Evolutionary conservation across 179 eudicot species (phyloP).

Genomic region (Camellia oleifera): DNA sequence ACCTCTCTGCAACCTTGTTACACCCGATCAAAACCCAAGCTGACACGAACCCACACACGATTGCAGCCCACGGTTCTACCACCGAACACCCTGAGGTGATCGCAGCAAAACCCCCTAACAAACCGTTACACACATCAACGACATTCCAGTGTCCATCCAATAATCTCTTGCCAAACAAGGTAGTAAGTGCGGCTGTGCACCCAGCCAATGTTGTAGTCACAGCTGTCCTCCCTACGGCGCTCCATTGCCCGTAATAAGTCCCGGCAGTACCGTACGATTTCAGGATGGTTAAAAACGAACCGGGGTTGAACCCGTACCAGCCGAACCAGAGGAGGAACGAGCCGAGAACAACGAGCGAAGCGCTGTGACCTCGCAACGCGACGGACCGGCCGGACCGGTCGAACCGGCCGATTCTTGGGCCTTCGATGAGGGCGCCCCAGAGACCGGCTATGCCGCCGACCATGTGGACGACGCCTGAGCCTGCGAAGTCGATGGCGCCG

Average conservation of each 20-base stretch:
- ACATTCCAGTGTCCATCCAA: constrained; percentile 36
- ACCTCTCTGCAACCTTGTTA: constrained; percentile 28
- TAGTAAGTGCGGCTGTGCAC: constrained; percentile 33
- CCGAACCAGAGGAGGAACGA: constrained; percentile 41
- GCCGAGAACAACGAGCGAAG: constrained; percentile 33
- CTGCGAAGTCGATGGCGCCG: constrained; percentile 37
- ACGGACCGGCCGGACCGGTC: constrained; percentile 30
- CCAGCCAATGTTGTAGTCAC: constrained; percentile 39
- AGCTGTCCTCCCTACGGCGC: constrained; percentile 35
- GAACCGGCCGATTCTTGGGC: constrained; percentile 34
- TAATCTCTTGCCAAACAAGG: constrained; percentile 30
- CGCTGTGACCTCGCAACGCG: constrained; percentile 30
- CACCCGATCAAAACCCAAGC: constrained; percentile 33
- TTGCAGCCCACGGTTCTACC: constrained; percentile 38
- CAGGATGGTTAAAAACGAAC: constrained; percentile 27
- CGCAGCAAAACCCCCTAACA: constrained; percentile 36
- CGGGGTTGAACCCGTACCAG: constrained; percentile 41
- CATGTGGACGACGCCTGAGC: constrained; percentile 44
- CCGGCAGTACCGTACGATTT: constrained; percentile 19
- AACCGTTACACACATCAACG: constrained; percentile 34
- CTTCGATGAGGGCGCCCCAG: constrained; percentile 36
- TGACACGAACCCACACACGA: constrained; percentile 31
- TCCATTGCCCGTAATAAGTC: constrained; percentile 30
- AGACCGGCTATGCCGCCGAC: constrained; percentile 38
- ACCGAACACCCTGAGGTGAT: constrained; percentile 37